These are phyloP conservation scores for Ganoderma lucidum DNA, from an alignment of 1,284 basidiomycete species.

Conservation along the genomic window DNA sequence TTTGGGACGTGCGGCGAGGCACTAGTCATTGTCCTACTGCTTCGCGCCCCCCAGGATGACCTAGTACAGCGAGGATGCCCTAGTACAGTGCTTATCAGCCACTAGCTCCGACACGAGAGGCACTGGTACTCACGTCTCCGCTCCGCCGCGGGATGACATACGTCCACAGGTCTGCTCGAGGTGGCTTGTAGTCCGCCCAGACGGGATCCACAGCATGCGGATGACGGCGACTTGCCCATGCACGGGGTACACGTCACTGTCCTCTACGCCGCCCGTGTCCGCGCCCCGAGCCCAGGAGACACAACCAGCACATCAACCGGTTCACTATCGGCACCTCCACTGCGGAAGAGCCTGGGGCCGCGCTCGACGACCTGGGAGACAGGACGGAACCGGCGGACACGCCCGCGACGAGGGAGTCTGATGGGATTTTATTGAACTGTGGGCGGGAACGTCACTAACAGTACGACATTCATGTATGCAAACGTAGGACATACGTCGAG, in stretches of 20 bases:
- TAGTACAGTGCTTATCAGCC: not conserved
- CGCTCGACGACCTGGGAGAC: conserved; percentile 73
- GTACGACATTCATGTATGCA: not conserved
- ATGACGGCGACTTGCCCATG: conserved; percentile 62
- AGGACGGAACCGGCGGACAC: conserved; percentile 59
- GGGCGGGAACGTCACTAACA: too few species aligned
- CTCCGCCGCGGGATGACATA: conserved; percentile 78
- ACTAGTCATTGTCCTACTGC: conserved; percentile 72
- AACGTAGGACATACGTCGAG: conserved; percentile 65
- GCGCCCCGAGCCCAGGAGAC: conserved; percentile 67
- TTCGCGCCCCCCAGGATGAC: conserved; percentile 75
- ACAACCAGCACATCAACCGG: conserved; percentile 64
- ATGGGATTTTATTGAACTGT: conserved; percentile 59
- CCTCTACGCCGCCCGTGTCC: conserved; percentile 53
- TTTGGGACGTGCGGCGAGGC: conserved; percentile 63
- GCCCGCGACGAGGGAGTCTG: conserved; percentile 52
- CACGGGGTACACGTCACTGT: conserved; percentile 56
- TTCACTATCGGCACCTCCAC: conserved; percentile 29
- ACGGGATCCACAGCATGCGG: conserved; percentile 61
- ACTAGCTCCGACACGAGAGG: too few species aligned
- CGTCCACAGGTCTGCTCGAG: conserved; percentile 56
- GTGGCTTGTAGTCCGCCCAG: conserved; percentile 62
- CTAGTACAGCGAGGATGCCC: too few species aligned
- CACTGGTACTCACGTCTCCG: conserved; percentile 60
- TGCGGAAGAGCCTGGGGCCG: conserved; percentile 51